Percentiles rank a stretch among this genome's conserved stretches.
Evolutionary conservation across 106 monocot genomes (phyloP).

Genomic region (Dendrobium nobile): DNA sequence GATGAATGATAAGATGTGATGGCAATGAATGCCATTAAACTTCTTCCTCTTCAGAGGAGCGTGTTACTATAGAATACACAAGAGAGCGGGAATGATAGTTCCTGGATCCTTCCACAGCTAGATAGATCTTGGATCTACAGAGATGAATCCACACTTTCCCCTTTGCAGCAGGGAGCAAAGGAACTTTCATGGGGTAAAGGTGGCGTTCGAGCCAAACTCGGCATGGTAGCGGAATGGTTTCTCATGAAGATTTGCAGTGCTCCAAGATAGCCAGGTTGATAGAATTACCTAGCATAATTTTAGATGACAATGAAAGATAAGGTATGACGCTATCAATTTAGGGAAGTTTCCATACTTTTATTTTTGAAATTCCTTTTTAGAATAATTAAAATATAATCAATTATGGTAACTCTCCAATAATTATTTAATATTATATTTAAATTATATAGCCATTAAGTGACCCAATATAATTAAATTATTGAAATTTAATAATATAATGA

Average conservation of each 20-base stretch:
- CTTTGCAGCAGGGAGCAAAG: slow-evolving; percentile 36
- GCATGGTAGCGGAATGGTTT: slow-evolving; percentile 50
- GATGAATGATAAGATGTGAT: slow-evolving; percentile 67
- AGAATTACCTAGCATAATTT: slow-evolving; percentile 56
- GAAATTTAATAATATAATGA: too few species aligned
- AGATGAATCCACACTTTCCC: not conserved
- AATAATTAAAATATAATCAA: too few species aligned
- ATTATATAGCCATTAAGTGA: too few species aligned
- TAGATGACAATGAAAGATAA: slow-evolving; percentile 59
- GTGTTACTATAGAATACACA: slow-evolving; percentile 51
- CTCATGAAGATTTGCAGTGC: slow-evolving; percentile 53
- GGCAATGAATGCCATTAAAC: slow-evolving; percentile 31
- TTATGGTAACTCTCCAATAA: too few species aligned
- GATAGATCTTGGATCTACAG: slow-evolving; percentile 27
- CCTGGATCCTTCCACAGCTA: slow-evolving; percentile 57
- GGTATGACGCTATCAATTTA: slow-evolving; percentile 25
- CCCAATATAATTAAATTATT: too few species aligned
- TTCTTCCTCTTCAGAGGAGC: slow-evolving; percentile 71
- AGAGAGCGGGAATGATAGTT: slow-evolving; percentile 40
- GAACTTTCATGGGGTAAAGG: slow-evolving; percentile 92
- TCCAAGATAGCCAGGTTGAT: slow-evolving; percentile 61
- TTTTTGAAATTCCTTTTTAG: too few species aligned
- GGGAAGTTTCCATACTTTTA: too few species aligned
- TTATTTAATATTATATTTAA: too few species aligned
- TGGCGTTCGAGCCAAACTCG: slow-evolving; percentile 88